phyloP scores from a whole-genome alignment of 2,329 filamentous ascomycete genomes.

The Simplicillium sp. region DNA sequence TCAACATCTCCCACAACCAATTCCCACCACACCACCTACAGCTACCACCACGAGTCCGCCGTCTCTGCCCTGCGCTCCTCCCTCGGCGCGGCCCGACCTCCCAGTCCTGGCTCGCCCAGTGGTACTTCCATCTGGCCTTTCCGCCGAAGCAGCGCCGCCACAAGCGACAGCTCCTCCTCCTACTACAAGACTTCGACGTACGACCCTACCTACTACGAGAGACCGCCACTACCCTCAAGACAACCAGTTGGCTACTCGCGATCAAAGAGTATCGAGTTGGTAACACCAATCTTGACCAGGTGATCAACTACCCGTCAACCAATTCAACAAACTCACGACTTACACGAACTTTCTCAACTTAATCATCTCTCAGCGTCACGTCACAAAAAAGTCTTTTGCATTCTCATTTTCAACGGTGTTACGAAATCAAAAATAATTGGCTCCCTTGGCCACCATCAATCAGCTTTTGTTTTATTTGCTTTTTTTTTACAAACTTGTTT shows the following conservation, averaged over 20 bases:
- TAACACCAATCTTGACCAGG: slow-evolving; percentile 48
- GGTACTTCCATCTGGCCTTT: slow-evolving; percentile 44
- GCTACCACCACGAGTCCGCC: slow-evolving; percentile 37
- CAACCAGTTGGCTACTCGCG: slow-evolving; percentile 44
- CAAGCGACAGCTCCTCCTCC: slow-evolving; percentile 43
- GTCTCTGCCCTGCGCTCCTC: slow-evolving; percentile 44
- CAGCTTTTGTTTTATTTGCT: slow-evolving; percentile 2
- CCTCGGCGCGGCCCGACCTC: slow-evolving; percentile 37
- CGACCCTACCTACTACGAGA: slow-evolving; percentile 36
- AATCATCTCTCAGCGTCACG: background rate
- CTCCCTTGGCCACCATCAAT: background rate
- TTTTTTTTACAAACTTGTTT: background rate
- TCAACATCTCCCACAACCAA: slow-evolving; percentile 39
- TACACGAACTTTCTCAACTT: background rate
- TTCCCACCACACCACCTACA: slow-evolving; percentile 33
- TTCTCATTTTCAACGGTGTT: background rate
- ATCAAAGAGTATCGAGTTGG: slow-evolving; percentile 54
- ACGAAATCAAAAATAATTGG: too few relatives aligned
- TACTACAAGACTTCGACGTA: slow-evolving; percentile 40
- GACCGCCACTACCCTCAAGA: slow-evolving; percentile 44
- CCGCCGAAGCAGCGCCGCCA: slow-evolving; percentile 33
- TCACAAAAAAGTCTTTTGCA: background rate
- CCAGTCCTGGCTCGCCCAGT: slow-evolving; percentile 45
- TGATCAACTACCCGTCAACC: slow-evolving; percentile 14
- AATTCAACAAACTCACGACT: too few relatives aligned